These are phyloP conservation scores for Misopates orontium DNA, from an alignment of 257 asterid genomes.

Conservation along the genomic window DNA sequence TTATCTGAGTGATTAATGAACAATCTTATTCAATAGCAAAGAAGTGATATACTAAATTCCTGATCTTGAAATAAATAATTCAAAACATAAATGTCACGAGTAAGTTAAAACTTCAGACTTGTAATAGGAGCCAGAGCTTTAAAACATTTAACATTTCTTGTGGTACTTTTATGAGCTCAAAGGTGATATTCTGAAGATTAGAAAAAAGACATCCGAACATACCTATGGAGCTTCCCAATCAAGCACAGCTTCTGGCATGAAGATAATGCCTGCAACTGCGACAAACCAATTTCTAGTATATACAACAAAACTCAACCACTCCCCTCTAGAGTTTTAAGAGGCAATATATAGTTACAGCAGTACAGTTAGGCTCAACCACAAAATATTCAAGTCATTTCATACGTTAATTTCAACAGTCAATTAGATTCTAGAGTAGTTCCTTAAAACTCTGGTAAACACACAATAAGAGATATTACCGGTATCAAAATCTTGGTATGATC, in stretches of 20 bases:
- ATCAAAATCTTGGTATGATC: background rate
- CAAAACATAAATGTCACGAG: constrained; percentile 8
- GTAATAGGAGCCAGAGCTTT: constrained; percentile 12
- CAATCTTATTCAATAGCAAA: constrained; percentile 10
- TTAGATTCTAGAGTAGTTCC: background rate
- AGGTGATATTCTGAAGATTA: constrained; percentile 16
- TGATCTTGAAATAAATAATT: background rate
- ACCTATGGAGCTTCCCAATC: constrained; percentile 16
- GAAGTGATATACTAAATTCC: constrained; percentile 5
- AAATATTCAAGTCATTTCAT: constrained; percentile 3
- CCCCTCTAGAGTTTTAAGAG: background rate
- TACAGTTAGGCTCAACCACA: background rate
- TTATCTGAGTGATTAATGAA: constrained; percentile 3
- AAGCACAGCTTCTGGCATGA: constrained; percentile 14
- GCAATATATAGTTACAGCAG: background rate
- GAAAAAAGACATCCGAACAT: background rate
- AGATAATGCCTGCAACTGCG: constrained; percentile 15
- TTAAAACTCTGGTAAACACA: background rate
- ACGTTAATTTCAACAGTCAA: background rate
- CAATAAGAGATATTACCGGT: no score
- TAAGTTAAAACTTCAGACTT: constrained; percentile 19
- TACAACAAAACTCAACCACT: background rate
- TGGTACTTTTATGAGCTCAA: background rate
- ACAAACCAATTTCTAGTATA: constrained; percentile 15
- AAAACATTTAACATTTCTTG: background rate